Conservation (phyloP, 179 eudicot species). For the Nepenthes alata region DNA sequence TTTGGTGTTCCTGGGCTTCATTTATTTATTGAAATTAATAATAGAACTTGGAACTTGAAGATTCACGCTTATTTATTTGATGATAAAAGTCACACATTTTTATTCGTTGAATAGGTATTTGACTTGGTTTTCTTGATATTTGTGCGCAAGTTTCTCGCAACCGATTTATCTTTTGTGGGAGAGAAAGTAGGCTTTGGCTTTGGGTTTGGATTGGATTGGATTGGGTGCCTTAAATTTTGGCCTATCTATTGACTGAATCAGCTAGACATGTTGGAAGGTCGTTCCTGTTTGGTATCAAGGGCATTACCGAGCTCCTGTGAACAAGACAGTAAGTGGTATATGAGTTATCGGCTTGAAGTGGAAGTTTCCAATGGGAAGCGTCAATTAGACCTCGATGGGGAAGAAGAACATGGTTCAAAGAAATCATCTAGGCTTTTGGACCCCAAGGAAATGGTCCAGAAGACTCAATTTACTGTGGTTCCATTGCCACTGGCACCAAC, state of each 20-base stretch:
- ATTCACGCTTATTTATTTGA: neutral
- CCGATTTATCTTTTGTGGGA: slow-evolving; percentile 2
- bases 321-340: slow-evolving; percentile 41
- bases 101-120: slow-evolving; percentile 14
- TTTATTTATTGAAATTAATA: slow-evolving; percentile 8
- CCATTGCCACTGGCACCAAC: slow-evolving; percentile 14
- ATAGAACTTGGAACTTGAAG: neutral
- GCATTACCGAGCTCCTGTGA: slow-evolving; percentile 45
- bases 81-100: neutral
- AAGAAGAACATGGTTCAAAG: slow-evolving; percentile 22
- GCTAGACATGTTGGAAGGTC: slow-evolving; percentile 61
- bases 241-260: slow-evolving; percentile 10
- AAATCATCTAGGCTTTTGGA: slow-evolving; percentile 28
- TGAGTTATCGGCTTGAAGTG: slow-evolving; percentile 31
- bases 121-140: slow-evolving; percentile 7
- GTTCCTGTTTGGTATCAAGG: slow-evolving; percentile 45
- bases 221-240: slow-evolving; percentile 1
- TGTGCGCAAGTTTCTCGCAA: slow-evolving; percentile 7
- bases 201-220: slow-evolving; percentile 4
- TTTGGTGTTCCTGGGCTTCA: slow-evolving; percentile 4
- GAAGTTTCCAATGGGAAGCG: slow-evolving; percentile 40
- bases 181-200: slow-evolving; percentile 8
- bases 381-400: slow-evolving; percentile 29
- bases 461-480: slow-evolving; percentile 13
- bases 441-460: slow-evolving; percentile 15